These are phyloP conservation scores for Sicyos baderoa DNA, from an alignment of 306 rosid species.

Conservation along the genomic window DNA sequence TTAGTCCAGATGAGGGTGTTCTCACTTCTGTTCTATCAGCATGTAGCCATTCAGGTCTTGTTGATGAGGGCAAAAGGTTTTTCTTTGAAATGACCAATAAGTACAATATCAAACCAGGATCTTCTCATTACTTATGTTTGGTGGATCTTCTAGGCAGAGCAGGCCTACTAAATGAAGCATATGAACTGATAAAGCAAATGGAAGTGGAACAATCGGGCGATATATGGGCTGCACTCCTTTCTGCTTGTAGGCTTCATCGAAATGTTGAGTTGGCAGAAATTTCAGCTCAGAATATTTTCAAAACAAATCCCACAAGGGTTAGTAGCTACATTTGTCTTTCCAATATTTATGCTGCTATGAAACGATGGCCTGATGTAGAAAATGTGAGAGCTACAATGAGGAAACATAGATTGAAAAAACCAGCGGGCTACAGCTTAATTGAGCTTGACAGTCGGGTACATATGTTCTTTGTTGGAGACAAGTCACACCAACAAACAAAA, in stretches of 20 bases:
- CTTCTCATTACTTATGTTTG: conserved; percentile 44
- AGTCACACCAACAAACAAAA: conserved; percentile 37
- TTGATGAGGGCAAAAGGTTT: conserved; percentile 42
- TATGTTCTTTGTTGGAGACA: conserved; percentile 47
- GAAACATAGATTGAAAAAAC: conserved; percentile 36
- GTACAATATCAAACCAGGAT: conserved; percentile 37
- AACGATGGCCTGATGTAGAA: conserved; percentile 52
- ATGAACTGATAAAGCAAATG: conserved; percentile 35
- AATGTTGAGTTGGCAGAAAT: conserved; percentile 46
- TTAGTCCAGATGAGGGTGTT: conserved; percentile 49
- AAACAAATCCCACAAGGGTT: conserved; percentile 40
- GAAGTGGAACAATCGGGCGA: conserved; percentile 36
- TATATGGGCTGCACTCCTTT: conserved; percentile 49
- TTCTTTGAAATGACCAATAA: conserved; percentile 35
- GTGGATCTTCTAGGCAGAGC: conserved; percentile 60
- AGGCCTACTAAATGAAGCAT: conserved; percentile 50
- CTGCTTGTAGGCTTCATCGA: conserved; percentile 46
- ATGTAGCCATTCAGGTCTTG: conserved; percentile 61
- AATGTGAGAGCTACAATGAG: conserved; percentile 40
- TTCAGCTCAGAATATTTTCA: conserved; percentile 43
- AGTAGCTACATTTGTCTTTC: conserved; percentile 58
- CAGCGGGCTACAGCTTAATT: conserved; percentile 47
- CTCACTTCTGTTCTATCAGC: conserved; percentile 51
- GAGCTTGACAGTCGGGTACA: conserved; percentile 49
- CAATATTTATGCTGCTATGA: conserved; percentile 50